These are phyloP conservation scores for Tricholoma furcatifolium DNA, from an alignment of 768 basidiomycete species.

Conservation along the genomic window DNA sequence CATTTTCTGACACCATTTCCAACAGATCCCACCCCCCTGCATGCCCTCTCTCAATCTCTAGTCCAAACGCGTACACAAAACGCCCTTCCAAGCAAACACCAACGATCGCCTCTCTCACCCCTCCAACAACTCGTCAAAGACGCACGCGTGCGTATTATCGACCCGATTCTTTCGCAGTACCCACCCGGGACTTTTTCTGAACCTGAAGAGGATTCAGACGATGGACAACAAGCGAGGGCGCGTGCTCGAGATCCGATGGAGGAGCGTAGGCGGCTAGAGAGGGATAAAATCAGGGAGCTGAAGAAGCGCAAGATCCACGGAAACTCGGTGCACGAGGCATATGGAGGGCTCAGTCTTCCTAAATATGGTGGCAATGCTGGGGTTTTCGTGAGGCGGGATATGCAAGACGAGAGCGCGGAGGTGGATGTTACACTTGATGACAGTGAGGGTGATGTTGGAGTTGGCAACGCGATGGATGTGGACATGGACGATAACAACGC, in stretches of 20 bases:
- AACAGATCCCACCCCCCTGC: conserved; percentile 56
- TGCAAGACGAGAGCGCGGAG: conserved; percentile 59
- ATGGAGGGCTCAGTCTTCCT: conserved; percentile 31
- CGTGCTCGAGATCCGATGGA: conserved; percentile 34
- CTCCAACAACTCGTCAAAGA: conserved; percentile 22
- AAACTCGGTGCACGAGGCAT: neutral
- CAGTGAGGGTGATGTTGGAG: too few relatives aligned
- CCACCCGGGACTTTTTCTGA: conserved; percentile 25
- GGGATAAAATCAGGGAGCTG: conserved; percentile 52
- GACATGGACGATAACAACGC: too few relatives aligned
- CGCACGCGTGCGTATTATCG: conserved; percentile 49
- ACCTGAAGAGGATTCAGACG: conserved; percentile 36
- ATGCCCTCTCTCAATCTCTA: conserved; percentile 39
- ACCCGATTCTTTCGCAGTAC: conserved; percentile 41
- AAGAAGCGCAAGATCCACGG: conserved; percentile 48
- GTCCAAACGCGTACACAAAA: conserved; percentile 32
- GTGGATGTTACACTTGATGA: conserved; percentile 52
- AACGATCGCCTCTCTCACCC: conserved; percentile 16
- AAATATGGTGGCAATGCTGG: conserved; percentile 27
- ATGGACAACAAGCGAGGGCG: conserved; percentile 18
- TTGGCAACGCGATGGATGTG: too few relatives aligned
- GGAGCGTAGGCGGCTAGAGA: conserved; percentile 41
- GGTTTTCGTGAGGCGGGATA: conserved; percentile 55
- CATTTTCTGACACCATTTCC: neutral
- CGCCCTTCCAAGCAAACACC: conserved; percentile 8